phyloP scores from a whole-genome alignment of 2,329 filamentous ascomycete species.

The Fusarium succisae region DNA sequence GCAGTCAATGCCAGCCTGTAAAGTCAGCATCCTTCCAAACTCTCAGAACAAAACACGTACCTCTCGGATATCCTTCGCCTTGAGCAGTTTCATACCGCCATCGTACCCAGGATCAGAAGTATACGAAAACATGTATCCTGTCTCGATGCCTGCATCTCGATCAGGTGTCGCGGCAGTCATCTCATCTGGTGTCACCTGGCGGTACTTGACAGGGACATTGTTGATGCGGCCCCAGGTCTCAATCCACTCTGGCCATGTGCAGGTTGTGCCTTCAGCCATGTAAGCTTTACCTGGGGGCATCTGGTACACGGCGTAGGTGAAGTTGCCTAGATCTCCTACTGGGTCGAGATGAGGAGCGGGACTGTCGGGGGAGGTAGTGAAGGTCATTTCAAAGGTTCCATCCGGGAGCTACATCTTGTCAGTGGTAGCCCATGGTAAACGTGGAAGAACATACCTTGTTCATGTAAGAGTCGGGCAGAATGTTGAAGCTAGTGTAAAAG shows the following conservation, averaged over 20 bases:
- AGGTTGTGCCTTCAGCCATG: conserved; percentile 58
- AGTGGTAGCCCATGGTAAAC: rapidly evolving
- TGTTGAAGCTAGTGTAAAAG: conserved; percentile 58
- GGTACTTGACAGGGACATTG: conserved; percentile 49
- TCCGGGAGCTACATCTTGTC: conserved; percentile 46
- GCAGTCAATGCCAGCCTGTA: conserved; percentile 55
- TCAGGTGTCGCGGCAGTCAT: conserved; percentile 52
- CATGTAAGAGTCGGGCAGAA: conserved; percentile 58
- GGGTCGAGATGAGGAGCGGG: conserved; percentile 57
- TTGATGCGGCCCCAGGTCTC: conserved; percentile 52
- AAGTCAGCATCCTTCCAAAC: neutral
- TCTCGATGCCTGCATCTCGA: conserved; percentile 54
- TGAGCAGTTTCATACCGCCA: conserved; percentile 55
- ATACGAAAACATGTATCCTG: conserved; percentile 58
- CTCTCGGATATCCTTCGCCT: conserved; percentile 54
- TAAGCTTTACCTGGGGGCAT: conserved; percentile 60
- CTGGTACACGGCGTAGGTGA: conserved; percentile 59
- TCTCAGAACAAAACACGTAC: conserved; percentile 43
- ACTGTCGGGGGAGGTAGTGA: conserved; percentile 53
- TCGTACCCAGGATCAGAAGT: conserved; percentile 59
- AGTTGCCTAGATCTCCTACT: conserved; percentile 57
- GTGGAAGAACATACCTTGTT: conserved; percentile 49
- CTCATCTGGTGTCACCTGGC: conserved; percentile 52
- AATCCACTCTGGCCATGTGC: conserved; percentile 58
- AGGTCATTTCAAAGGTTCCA: conserved; percentile 57